Evolutionary conservation across 1,284 basidiomycete species (phyloP), one percentile per base, ranked within the genome.

Genomic region (Puccinia hordei): DNA sequence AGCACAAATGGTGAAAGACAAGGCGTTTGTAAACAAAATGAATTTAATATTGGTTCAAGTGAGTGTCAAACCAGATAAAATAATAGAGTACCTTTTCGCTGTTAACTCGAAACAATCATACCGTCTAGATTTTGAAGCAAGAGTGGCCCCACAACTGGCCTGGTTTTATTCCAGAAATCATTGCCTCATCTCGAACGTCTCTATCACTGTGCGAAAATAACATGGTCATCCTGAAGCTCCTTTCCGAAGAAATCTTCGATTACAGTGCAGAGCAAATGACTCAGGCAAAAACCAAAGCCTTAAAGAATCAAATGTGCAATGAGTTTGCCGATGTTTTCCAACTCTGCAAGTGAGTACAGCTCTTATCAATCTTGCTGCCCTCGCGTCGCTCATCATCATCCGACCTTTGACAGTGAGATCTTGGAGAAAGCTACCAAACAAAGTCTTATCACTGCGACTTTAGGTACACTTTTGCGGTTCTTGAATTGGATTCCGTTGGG

Each of bases 131-230:
- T 82, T 88, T 99, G 83, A 99, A 99, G 87, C 97, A 99, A 88
- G 97, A 98, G 86, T 99, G 97, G 97, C 97, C 96, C 27, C 94
- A 98, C 86, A 95, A 98, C 85, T 99, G 97, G 97, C 95, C 96
- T 35, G 92, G 90, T 17, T 99, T 99, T 88, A 98, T 99, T 85
- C 92, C 94, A 10, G 97, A 99, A 86, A 93, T 99, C 80, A 95
- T 99, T 81, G 92, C 95, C 82, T 98, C 96, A 10, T 98, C 95
- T 77, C 95, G 96, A 86, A 94, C 94, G 59, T 98, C 95, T 85
- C 90, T 99, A 53, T 92, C 94, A 1, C 90, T 99, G 41, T 99
- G 97, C 89, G 97, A 99, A 87, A 99, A 99, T 89, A 99, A 99
- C 88, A 99, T 99, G 97, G 90, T 95, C 86, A 99, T 99, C 85